These are phyloP conservation scores for Nannizziopsis barbatae DNA, from an alignment of 2,329 filamentous ascomycete species.

Conservation along the genomic window DNA sequence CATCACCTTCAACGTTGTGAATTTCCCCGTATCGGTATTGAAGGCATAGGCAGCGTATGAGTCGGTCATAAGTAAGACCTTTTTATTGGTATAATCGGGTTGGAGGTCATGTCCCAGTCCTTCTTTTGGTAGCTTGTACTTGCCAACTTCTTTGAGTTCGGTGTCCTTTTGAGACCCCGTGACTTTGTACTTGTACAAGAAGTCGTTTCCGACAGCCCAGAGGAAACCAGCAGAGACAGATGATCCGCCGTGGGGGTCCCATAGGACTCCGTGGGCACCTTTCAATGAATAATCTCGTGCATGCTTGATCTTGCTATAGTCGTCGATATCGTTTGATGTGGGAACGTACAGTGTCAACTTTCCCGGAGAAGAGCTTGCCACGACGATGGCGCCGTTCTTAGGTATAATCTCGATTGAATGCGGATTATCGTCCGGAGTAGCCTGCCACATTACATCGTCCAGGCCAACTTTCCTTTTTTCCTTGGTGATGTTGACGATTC, in stretches of 20 bases:
- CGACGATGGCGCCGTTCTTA: conserved; percentile 14
- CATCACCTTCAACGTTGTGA: conserved; percentile 8
- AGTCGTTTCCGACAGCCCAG: conserved; percentile 9
- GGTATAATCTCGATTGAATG: conserved; percentile 17
- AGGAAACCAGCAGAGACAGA: conserved; percentile 5
- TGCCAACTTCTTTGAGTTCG: conserved; percentile 2
- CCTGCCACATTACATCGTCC: conserved; percentile 15
- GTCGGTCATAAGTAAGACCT: conserved; percentile 16
- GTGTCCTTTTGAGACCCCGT: conserved; percentile 7
- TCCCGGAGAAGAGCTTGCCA: conserved; percentile 15
- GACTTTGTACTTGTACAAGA: conserved; percentile 11
- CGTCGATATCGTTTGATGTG: conserved; percentile 11
- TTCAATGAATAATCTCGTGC: conserved; percentile 6
- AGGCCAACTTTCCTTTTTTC: conserved; percentile 34
- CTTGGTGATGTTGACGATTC: conserved; percentile 40
- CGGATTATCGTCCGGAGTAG: conserved; percentile 14
- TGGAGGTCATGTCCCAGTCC: conserved; percentile 16
- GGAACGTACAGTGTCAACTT: conserved; percentile 16
- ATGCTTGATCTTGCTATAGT: conserved; percentile 11
- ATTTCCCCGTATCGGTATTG: conserved; percentile 14
- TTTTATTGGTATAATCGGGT: conserved; percentile 15
- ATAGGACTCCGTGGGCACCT: conserved; percentile 12
- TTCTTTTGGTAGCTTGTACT: conserved; percentile 7
- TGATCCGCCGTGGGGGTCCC: conserved; percentile 9
- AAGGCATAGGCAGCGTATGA: conserved; percentile 15